A percentile compares a stretch with the other conserved stretches of the same genome.
Evolutionary conservation across 257 asterid species (phyloP).

Genomic region (Jaltomata sinuosa): DNA sequence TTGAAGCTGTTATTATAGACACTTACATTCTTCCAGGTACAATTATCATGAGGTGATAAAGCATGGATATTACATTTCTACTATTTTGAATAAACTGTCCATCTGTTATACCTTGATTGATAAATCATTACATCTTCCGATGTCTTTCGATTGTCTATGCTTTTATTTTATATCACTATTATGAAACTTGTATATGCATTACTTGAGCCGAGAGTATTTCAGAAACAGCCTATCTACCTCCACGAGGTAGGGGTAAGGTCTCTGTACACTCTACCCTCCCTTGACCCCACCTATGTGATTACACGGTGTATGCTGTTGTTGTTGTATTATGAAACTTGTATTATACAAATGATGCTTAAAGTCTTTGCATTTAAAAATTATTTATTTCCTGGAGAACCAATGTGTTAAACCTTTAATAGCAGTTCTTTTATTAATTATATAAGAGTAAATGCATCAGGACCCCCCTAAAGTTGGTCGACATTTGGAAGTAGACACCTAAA

Average conservation of each 20-base stretch:
- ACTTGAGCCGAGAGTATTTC: too few species aligned
- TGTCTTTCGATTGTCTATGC: not conserved
- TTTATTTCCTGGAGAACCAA: not conserved
- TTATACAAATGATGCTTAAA: not conserved
- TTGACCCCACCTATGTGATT: too few species aligned
- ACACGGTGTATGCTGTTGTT: too few species aligned
- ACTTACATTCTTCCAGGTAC: constrained; percentile 79
- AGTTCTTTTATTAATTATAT: not conserved
- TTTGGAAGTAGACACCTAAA: too few species aligned
- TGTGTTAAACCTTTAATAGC: not conserved
- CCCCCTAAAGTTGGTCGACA: too few species aligned
- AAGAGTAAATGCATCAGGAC: too few species aligned
- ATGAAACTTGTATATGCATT: not conserved
- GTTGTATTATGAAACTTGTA: not conserved
- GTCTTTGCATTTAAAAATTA: not conserved
- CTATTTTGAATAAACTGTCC: not conserved
- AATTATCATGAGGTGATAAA: not conserved
- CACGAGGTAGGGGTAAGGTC: too few species aligned
- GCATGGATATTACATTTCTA: not conserved
- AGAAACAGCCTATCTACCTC: too few species aligned
- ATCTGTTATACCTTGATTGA: not conserved
- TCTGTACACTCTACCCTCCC: too few species aligned
- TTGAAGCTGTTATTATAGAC: constrained; percentile 81
- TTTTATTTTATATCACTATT: not conserved
- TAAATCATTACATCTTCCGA: not conserved